Evolutionary conservation across 495 filamentous ascomycete species (phyloP), one percentile per base, ranked within the genome.

Genomic region (Hypoxylon lenormandii): DNA sequence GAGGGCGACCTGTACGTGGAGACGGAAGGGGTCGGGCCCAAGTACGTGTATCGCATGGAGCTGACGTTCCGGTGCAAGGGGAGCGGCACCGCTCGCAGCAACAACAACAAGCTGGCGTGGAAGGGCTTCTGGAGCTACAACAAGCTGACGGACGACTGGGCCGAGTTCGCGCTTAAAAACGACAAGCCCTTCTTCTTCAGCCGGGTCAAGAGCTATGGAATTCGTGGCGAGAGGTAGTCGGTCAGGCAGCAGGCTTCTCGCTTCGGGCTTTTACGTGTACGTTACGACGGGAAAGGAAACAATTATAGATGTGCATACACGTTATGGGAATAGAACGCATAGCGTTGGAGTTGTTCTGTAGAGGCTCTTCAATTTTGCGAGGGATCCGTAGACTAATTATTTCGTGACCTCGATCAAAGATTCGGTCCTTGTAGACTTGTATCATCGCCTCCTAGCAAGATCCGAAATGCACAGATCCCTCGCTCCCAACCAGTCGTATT

Each of bases 121-220:
- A 89, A 90, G 75, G 91, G 92, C 0, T 97, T 90, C 78, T 97
- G 92, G 90, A 93, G 89, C 78, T 96, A 95, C 69, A 96, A 97
- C 72, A 84, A 83, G 71, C 79, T 96, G 69, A 94, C 93, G 16
- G 93, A 94, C 74, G 94, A 97, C 76, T 92, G 92, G 90, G 92
- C 85, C 0, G 90, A 92, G 78, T 98, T 98, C 79, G 82, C 85
- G 15, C 79, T 94, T 64, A 90, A 88, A 76, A 92, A 97, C 76
- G 90, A 93, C 73, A 90, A 91, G 73, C 85, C 93, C 1, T 97
- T 90, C 79, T 90, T 92, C 66, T 98, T 92, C 78, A 92, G 92
- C 66, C 82, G 95, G 30, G 96, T 99, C 0, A 87, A 78, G 81
- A 91, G 90, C 64, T 93, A 89, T 64, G 85, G 85, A 0, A 63